Conservation (phyloP, 2,329 filamentous ascomycete genomes). For the Colletotrichum cordylinicola region DNA sequence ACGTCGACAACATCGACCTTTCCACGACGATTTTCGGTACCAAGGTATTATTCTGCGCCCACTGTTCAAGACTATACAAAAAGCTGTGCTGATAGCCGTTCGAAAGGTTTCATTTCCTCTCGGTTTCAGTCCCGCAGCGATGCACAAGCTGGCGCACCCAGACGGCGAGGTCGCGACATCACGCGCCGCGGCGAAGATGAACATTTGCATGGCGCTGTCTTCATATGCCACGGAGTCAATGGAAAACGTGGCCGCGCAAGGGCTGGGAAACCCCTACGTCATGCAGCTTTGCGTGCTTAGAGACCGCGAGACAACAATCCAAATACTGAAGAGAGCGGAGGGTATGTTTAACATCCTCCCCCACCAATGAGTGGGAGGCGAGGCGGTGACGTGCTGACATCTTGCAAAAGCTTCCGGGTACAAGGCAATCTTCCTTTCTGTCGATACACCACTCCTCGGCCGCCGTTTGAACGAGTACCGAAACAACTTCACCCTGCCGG, state of each 20-base stretch:
- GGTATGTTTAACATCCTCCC: conserved; percentile 31
- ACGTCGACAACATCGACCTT: conserved; percentile 42
- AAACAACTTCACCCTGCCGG: conserved; percentile 47
- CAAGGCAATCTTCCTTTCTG: conserved; percentile 59
- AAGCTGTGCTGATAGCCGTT: neutral
- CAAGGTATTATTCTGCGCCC: conserved; percentile 20
- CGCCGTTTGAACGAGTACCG: conserved; percentile 58
- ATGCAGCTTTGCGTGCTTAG: conserved; percentile 61
- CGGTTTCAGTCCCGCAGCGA: conserved; percentile 59
- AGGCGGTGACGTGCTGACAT: neutral
- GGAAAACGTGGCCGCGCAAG: conserved; percentile 49
- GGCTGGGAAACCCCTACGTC: conserved; percentile 37
- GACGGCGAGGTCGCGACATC: conserved; percentile 57
- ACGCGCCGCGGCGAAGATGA: conserved; percentile 45
- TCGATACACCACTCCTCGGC: conserved; percentile 60
- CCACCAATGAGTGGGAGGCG: neutral
- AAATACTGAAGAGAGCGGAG: conserved; percentile 47
- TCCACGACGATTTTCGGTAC: conserved; percentile 49
- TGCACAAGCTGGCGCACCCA: conserved; percentile 58
- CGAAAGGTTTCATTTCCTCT: conserved; percentile 50
- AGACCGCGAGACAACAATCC: conserved; percentile 46
- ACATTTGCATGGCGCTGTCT: conserved; percentile 49
- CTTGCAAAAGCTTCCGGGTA: conserved; percentile 30
- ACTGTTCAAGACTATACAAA: neutral
- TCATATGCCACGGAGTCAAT: conserved; percentile 49